Evolutionary conservation across 78 protist species (phyloP).

Genomic region (Monocercomonoides exilis): DNA sequence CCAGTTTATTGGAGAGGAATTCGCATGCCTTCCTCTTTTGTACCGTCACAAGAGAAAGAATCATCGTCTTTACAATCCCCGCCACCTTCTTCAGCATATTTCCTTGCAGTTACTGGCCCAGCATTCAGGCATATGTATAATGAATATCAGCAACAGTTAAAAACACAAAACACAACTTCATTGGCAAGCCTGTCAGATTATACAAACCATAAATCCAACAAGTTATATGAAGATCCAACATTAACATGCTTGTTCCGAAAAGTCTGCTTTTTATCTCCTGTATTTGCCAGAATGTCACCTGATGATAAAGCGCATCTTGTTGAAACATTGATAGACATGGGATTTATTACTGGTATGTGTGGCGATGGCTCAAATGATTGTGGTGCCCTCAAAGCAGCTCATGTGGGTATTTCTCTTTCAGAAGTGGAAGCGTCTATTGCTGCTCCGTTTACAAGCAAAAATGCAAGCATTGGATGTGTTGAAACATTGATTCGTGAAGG

Average conservation of each 20-base stretch:
- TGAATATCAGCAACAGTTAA: too few relatives aligned
- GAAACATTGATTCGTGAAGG: slow-evolving; percentile 51
- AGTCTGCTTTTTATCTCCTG: background rate
- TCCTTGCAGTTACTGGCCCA: slow-evolving; percentile 7
- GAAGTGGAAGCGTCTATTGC: slow-evolving; percentile 70
- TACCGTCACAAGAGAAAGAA: too few relatives aligned
- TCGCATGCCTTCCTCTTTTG: too few relatives aligned
- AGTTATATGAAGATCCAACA: too few relatives aligned
- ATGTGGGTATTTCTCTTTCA: slow-evolving; percentile 49
- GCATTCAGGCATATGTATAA: background rate
- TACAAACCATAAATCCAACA: too few relatives aligned
- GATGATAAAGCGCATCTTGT: slow-evolving; percentile 44
- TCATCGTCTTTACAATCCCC: too few relatives aligned
- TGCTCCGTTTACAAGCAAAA: slow-evolving; percentile 62
- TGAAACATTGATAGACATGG: background rate
- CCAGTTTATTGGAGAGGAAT: too few relatives aligned
- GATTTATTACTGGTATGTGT: slow-evolving; percentile 1
- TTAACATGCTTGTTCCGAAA: too few relatives aligned
- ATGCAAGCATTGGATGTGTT: slow-evolving; percentile 34
- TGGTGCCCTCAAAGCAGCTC: slow-evolving; percentile 64
- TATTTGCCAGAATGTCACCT: slow-evolving; percentile 66
- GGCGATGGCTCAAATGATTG: slow-evolving; percentile 59
- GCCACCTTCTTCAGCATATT: too few relatives aligned
- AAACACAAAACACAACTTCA: background rate
- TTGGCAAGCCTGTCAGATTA: too few relatives aligned